Base-by-base conservation (phyloP, 108 stramenopile species). In the Pelagomonas calceolata region DNA sequence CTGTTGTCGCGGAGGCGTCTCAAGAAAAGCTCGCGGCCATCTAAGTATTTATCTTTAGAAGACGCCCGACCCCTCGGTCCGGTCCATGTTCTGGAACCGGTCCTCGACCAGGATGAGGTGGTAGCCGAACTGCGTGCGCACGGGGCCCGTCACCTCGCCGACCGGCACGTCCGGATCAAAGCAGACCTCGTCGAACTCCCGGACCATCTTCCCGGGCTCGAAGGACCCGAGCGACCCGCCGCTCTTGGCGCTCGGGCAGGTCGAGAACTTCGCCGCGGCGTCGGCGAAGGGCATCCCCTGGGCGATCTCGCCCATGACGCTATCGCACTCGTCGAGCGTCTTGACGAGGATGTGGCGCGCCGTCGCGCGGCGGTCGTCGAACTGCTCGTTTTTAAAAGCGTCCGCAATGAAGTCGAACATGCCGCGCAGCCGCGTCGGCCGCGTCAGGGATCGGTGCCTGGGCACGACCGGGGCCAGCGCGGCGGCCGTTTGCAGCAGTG, bases 51-150 rank as follows among this genome's bases (percentile, higher is more conserved):
- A n/a, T n/a, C n/a, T n/a, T 45, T 45, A 45, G 16, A 45, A 45
- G 44, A 16, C 44, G 14, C 14, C 10, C 14, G 44, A 45, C 44
- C 44, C 44, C 14, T 45, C 44, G 14, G 44, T 15, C 16, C 44
- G 51, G 51, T 26, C 51, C 21, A 1, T 60, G 51, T 60, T 60
- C 51, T 26, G 1, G 51, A 12, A 60, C 21, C 69, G 72, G 36
- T 67, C 66, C 9, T 36, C 32, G 30, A 73, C 44, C 66, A 73
- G 66, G 33, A 67, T 66, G 31, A 73, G 39, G 36, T 73, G 72
- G 65, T 72, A 72, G 29, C 71, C 71, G 35, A 72, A 72, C 71
- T 72, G 71, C n/a, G 71, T 72, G 36, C 66, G 32, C 30, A 72
- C 64, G 10, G 71, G 71, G 14, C 71, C 71, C 12, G 30, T 29